These are phyloP conservation scores for Gnaphalium uliginosum DNA, from an alignment of 129 eudicot species.

Conservation along the genomic window DNA sequence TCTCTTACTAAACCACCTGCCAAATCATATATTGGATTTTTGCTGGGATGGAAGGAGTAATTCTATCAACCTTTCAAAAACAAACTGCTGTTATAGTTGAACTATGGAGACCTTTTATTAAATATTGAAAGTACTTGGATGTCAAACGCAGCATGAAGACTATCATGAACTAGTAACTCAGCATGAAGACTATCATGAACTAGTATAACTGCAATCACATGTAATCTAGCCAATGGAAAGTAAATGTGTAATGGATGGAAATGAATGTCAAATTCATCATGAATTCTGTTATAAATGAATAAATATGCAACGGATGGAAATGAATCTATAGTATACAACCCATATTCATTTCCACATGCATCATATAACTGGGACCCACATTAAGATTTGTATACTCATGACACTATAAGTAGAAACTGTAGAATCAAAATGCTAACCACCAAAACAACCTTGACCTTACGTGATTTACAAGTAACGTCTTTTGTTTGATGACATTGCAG, in stretches of 20 bases:
- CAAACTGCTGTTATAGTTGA: neutral
- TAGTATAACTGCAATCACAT: neutral
- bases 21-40: neutral
- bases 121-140: neutral
- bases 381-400: neutral
- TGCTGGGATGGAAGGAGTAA: neutral
- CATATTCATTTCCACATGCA: neutral
- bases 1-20: neutral
- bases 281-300: too few species aligned
- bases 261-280: too few species aligned
- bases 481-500: conserved; percentile 49
- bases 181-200: neutral
- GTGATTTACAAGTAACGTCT: neutral
- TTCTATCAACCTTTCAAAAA: neutral
- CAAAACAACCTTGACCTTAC: conserved; percentile 4
- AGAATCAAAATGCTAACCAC: neutral
- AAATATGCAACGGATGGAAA: too few species aligned
- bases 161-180: neutral
- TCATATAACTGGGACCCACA: neutral
- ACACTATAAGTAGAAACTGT: neutral
- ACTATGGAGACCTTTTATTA: neutral
- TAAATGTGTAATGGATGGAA: too few species aligned
- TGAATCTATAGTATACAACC: neutral
- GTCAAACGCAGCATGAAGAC: neutral
- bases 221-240: neutral